phyloP scores from a whole-genome alignment of 371 early-diverging fungal genomes.

The Thermomucor indicae-seudaticae region DNA sequence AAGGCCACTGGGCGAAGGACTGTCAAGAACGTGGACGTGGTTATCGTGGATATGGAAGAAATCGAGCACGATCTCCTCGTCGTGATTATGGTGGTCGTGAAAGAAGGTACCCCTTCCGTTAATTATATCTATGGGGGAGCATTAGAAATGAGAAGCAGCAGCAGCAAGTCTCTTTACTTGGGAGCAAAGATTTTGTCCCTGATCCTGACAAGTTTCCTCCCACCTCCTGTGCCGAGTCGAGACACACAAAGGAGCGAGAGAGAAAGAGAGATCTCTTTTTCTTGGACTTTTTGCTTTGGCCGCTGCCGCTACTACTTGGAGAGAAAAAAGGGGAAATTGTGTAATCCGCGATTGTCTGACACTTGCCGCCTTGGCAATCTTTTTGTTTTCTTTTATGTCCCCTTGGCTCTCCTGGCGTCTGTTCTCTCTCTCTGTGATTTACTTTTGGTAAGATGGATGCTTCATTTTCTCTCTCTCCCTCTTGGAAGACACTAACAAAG shows the following conservation, averaged over 20 bases:
- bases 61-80: constrained; percentile 19
- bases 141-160: neutral
- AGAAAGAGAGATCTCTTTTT: too few relatives aligned
- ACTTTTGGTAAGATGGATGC: too few relatives aligned
- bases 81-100: constrained; percentile 23
- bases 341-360: too few relatives aligned
- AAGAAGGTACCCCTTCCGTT: constrained; percentile 28
- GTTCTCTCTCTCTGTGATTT: too few relatives aligned
- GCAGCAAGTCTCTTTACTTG: neutral
- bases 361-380: constrained; percentile 4
- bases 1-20: constrained; percentile 78
- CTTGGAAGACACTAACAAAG: too few relatives aligned
- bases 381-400: too few relatives aligned
- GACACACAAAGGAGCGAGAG: too few relatives aligned
- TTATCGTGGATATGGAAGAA: constrained; percentile 13
- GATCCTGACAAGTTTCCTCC: neutral
- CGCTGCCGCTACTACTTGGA: too few relatives aligned
- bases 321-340: neutral
- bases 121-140: neutral
- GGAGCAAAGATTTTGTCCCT: neutral
- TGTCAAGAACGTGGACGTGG: constrained; percentile 49
- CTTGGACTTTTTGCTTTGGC: neutral
- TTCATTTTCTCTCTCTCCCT: too few relatives aligned
- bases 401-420: too few relatives aligned
- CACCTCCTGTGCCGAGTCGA: too few relatives aligned